Percentiles rank a stretch among this genome's conserved stretches.
These are phyloP conservation scores for Annulohypoxylon truncatum DNA, from an alignment of 2,329 filamentous ascomycete genomes.

Conservation along the genomic window DNA sequence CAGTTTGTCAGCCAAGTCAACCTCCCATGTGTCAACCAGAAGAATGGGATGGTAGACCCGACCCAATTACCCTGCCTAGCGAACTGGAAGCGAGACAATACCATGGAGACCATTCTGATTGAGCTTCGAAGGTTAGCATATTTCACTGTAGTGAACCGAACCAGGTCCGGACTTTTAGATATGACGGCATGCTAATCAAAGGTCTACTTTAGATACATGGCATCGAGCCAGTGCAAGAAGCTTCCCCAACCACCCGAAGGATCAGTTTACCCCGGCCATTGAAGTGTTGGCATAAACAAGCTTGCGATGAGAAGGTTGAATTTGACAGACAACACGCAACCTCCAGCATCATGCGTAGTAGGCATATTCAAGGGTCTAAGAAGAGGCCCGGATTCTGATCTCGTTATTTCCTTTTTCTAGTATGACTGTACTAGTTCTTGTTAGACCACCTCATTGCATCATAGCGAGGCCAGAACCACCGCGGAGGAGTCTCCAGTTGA, in stretches of 20 bases:
- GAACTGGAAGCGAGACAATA: slow-evolving; percentile 92
- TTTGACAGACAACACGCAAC: neutral
- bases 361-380: neutral
- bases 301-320: neutral
- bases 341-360: neutral
- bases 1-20: slow-evolving; percentile 96
- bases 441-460: slow-evolving; percentile 7
- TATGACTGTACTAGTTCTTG: neutral
- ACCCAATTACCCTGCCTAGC: slow-evolving; percentile 84
- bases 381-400: neutral
- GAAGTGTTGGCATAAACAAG: slow-evolving; percentile 9
- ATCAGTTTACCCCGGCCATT: slow-evolving; percentile 55
- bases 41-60: slow-evolving; percentile 85
- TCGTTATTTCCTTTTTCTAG: neutral
- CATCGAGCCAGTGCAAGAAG: slow-evolving; percentile 90
- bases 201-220: slow-evolving; percentile 79
- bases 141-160: neutral
- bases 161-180: neutral
- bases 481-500: neutral
- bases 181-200: neutral
- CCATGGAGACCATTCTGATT: slow-evolving; percentile 93
- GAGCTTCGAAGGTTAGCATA: slow-evolving; percentile 77
- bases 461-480: slow-evolving; percentile 6
- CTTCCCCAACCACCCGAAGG: slow-evolving; percentile 93
- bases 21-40: slow-evolving; percentile 89